Evolutionary conservation across 2,329 filamentous ascomycete species (phyloP).

Genomic region (Fusarium sp.): DNA sequence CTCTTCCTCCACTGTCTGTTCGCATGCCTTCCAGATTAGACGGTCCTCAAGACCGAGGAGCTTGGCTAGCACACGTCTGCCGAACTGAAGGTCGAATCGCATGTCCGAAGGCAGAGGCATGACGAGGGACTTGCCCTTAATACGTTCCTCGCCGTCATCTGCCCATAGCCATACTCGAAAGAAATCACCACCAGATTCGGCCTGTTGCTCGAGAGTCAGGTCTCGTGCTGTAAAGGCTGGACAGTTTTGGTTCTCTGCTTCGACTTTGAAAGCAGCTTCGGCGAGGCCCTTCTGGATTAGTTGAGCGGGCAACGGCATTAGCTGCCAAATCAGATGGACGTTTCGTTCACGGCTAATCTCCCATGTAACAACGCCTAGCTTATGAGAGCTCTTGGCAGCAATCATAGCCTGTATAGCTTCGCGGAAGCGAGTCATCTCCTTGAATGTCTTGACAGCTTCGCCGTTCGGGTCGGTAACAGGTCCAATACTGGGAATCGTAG

Average conservation of each 20-base stretch:
- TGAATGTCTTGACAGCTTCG: conserved; percentile 70
- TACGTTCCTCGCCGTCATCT: conserved; percentile 63
- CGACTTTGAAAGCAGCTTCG: conserved; percentile 87
- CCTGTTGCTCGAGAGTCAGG: conserved; percentile 62
- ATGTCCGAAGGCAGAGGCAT: conserved; percentile 78
- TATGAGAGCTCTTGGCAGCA: conserved; percentile 61
- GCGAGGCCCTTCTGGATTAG: conserved; percentile 79
- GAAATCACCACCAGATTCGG: conserved; percentile 70
- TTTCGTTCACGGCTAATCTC: conserved; percentile 86
- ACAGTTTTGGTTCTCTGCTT: conserved; percentile 79
- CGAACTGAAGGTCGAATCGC: conserved; percentile 92
- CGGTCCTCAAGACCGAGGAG: conserved; percentile 82
- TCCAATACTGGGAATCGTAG: conserved; percentile 77
- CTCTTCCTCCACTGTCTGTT: conserved; percentile 82
- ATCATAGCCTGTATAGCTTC: conserved; percentile 84
- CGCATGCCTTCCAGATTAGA: conserved; percentile 86
- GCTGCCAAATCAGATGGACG: conserved; percentile 94
- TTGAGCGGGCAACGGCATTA: conserved; percentile 78
- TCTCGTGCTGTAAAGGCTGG: conserved; percentile 63
- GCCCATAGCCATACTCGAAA: conserved; percentile 87
- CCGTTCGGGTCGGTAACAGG: conserved; percentile 62
- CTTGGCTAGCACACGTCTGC: conserved; percentile 87
- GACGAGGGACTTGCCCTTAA: conserved; percentile 74
- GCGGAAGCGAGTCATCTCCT: conserved; percentile 87
- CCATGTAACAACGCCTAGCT: conserved; percentile 87